These are phyloP conservation scores for Venturia effusa DNA, from an alignment of 2,329 filamentous ascomycete species.

Conservation along the genomic window DNA sequence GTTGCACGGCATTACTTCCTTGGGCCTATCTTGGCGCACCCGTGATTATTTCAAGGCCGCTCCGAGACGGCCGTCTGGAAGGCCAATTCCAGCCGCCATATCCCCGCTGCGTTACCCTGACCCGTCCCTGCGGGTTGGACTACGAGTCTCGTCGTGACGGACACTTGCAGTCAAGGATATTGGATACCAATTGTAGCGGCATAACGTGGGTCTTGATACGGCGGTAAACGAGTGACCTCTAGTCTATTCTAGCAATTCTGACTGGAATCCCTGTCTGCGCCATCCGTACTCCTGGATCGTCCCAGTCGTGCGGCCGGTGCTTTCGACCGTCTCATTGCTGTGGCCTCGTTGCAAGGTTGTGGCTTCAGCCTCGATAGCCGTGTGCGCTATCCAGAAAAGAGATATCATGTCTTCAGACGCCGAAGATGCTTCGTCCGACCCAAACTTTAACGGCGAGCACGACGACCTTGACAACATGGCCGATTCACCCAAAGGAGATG, in stretches of 20 bases:
- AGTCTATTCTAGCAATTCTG: slow-evolving; percentile 1
- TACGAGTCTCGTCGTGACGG: slow-evolving; percentile 7
- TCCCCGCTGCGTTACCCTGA: slow-evolving; percentile 5
- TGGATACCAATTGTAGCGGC: slow-evolving; percentile 2
- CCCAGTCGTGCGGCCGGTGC: slow-evolving; percentile 4
- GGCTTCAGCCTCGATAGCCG: slow-evolving; percentile 1
- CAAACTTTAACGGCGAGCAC: slow-evolving; percentile 32
- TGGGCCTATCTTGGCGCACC: not conserved
- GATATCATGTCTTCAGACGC: slow-evolving; percentile 39
- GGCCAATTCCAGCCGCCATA: not conserved
- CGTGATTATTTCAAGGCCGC: not conserved
- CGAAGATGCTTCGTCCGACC: slow-evolving; percentile 36
- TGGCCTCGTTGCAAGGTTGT: slow-evolving; percentile 3
- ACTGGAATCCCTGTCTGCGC: not conserved
- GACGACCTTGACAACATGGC: slow-evolving; percentile 33
- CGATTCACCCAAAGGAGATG: slow-evolving; percentile 15
- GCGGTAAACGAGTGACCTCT: not conserved
- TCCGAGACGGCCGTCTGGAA: slow-evolving; percentile 5
- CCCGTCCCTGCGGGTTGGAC: not conserved
- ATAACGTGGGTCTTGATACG: slow-evolving; percentile 8
- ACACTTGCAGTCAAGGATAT: slow-evolving; percentile 4
- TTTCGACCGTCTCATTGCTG: not conserved
- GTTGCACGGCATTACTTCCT: slow-evolving; percentile 5
- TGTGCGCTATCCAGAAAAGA: slow-evolving; percentile 8
- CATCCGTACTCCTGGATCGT: slow-evolving; percentile 6